A percentile compares a stretch with the other conserved stretches of the same genome.
Conservation (phyloP, 2,329 filamentous ascomycete species). For the Neonectria magnoliae region DNA sequence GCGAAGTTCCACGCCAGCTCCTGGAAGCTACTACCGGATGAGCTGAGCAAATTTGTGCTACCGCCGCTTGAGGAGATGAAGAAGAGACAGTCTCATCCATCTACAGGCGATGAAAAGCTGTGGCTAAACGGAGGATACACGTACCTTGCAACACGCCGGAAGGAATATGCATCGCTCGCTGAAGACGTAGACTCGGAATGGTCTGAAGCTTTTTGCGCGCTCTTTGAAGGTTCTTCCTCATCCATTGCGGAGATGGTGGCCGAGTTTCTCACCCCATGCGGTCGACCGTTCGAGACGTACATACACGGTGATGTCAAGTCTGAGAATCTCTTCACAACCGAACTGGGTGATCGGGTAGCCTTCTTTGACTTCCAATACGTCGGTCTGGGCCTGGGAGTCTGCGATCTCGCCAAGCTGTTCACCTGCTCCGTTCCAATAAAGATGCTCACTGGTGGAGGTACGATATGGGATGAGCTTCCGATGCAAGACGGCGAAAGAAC, state of each 20-base stretch:
- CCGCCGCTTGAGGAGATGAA: conserved; percentile 66
- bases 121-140: conserved; percentile 77
- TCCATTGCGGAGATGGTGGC: conserved; percentile 65
- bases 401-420: conserved; percentile 73
- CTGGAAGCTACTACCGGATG: conserved; percentile 50
- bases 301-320: conserved; percentile 78
- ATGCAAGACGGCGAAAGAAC: conserved; percentile 62
- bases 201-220: conserved; percentile 59
- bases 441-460: conserved; percentile 55
- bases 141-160: conserved; percentile 70
- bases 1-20: conserved; percentile 68
- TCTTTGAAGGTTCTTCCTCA: conserved; percentile 29
- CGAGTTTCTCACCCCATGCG: conserved; percentile 57
- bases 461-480: conserved; percentile 49
- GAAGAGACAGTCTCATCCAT: conserved; percentile 33
- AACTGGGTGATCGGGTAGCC: conserved; percentile 60
- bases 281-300: conserved; percentile 61
- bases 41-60: conserved; percentile 52
- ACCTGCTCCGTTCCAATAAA: conserved; percentile 70
- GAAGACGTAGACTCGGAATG: conserved; percentile 63
- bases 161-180: conserved; percentile 62
- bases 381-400: conserved; percentile 70
- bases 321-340: conserved; percentile 71
- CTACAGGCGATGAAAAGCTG: conserved; percentile 43
- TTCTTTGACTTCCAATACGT: conserved; percentile 78